Evolutionary conservation across 495 filamentous ascomycete species (phyloP), one percentile per base, ranked within the genome.

Genomic region (Cercophora newfieldiana): DNA sequence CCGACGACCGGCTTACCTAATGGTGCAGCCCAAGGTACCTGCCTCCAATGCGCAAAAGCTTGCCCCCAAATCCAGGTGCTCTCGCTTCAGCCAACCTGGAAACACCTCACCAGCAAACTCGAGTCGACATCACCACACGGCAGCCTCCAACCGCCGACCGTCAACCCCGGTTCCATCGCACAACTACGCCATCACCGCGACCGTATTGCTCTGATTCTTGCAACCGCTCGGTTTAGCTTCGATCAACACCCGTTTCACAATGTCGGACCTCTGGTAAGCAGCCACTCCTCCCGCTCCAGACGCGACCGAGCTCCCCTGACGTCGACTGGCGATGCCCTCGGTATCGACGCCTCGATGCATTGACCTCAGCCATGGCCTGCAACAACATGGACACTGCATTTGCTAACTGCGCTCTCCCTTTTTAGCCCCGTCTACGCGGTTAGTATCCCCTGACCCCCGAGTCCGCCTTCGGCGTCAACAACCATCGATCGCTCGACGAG

Each of bases 401-500:
- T 44, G 66, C 70, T 73, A 61, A 75, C 74, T n/a, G 65, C 66
- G 47, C 19, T 25, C 33, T 59, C 69, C 59, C 71, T 18, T 12
- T 72, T 71, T 73, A 99, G 95, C 83, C 95, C 95, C 82, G 94
- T 97, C 71, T 99, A 99, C 86, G 94, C 95, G 84, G 95, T 99
- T 83, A 91, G 94, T 97, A 78, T 69, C 64, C 75, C 70, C 61
- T 61, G 50, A 8, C 59, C 56, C 62, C 49, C 48, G 56, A 50
- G 44, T 21, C 50, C 29, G 22, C 55, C 66, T 61, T 66, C 58
- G 67, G 22, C 60, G 59, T 68, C 68, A 57, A 56, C 64, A 63
- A 29, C 10, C 29, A 55, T 29, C n/a, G 18, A 48, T n/a, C 29
- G 29, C 59, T 44, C 30, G 56, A 59, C 66, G n/a, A 14, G 47